phyloP scores from a whole-genome alignment of 2,329 filamentous ascomycete genomes.

The Clarireedia sp. region DNA sequence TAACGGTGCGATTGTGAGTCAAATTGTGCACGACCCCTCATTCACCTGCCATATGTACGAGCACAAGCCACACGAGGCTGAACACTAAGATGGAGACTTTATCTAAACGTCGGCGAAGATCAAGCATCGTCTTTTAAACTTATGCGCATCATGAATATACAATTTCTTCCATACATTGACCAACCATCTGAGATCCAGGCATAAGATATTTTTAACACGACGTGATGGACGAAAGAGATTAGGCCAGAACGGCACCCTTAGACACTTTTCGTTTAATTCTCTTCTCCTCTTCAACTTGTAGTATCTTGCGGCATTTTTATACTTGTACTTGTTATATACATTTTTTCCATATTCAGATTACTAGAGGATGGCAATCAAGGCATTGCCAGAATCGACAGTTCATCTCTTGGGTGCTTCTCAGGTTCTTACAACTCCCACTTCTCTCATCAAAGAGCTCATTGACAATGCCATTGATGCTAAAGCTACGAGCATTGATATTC shows the following conservation, averaged over 20 bases:
- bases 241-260: too few species aligned
- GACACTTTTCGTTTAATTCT: not conserved
- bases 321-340: not conserved
- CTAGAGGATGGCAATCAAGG: slow-evolving; percentile 33
- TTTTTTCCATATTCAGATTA: not conserved
- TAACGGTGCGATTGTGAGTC: slow-evolving; percentile 7
- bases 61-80: slow-evolving; percentile 4
- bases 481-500: slow-evolving; percentile 57
- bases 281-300: too few species aligned
- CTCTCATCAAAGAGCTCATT: slow-evolving; percentile 66
- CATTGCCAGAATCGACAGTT: slow-evolving; percentile 41
- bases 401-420: slow-evolving; percentile 54
- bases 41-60: not conserved
- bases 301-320: too few species aligned
- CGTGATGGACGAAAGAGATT: too few species aligned
- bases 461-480: slow-evolving; percentile 70
- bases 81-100: not conserved
- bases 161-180: too few species aligned
- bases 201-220: too few species aligned
- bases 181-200: too few species aligned
- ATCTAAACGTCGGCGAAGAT: not conserved
- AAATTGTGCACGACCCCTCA: slow-evolving; percentile 1
- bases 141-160: too few species aligned
- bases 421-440: slow-evolving; percentile 49
- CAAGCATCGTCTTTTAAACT: not conserved